phyloP scores from a whole-genome alignment of 2,329 filamentous ascomycete genomes.

The Cucurbitaria berberidis region DNA sequence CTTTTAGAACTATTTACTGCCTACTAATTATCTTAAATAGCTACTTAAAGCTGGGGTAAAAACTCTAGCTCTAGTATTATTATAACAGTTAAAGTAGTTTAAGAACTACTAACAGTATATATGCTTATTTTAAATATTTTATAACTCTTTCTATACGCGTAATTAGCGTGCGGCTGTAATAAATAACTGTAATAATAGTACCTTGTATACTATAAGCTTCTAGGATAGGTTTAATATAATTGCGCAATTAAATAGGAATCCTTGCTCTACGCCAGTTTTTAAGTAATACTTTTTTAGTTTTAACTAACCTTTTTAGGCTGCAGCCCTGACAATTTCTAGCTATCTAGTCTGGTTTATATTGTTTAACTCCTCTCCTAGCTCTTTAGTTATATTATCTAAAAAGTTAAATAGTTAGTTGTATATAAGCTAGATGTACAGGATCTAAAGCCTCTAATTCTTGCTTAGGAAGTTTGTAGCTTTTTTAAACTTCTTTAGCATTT shows the following conservation, averaged over 20 bases:
- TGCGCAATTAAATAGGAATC: background rate
- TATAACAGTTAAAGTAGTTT: constrained; percentile 4
- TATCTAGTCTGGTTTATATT: background rate
- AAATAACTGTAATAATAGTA: constrained; percentile 11
- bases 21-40: background rate
- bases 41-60: background rate
- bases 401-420: background rate
- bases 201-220: constrained; percentile 6
- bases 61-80: background rate
- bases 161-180: constrained; percentile 1
- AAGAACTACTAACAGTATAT: constrained; percentile 4
- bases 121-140: background rate
- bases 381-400: background rate
- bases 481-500: background rate
- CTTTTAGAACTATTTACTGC: background rate
- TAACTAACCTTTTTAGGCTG: background rate
- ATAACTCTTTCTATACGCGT: background rate
- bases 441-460: background rate
- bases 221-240: constrained; percentile 2
- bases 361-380: background rate
- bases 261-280: background rate
- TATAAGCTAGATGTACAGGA: background rate
- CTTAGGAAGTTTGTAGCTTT: background rate
- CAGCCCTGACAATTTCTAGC: background rate
- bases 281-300: background rate